Evolutionary conservation across 2,329 filamentous ascomycete species (phyloP), one percentile per base, ranked within the genome.

Genomic region (Phyllosticta citrichinensis): DNA sequence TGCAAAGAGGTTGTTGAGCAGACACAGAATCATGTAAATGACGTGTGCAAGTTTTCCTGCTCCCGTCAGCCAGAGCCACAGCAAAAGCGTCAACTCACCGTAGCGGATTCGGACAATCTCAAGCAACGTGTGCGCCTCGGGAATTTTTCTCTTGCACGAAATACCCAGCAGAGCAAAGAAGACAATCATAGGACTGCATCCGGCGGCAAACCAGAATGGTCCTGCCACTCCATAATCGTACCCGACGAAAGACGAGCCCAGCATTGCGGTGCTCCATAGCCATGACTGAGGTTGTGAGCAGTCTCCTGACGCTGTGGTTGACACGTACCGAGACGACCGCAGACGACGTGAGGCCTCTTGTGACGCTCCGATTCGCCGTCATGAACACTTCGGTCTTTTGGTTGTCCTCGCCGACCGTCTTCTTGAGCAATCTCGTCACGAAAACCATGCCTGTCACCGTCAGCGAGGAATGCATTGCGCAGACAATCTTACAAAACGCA

Each of bases 321-420:
- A 12, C 4, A 50, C 57, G 40, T 53, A 59, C 52, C 4, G 57
- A 59, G 3, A 82, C 76, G 0, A 82, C 80, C 6, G 80, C 80
- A 0, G 80, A 82, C 2, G 80, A 76, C 9, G 79, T 81, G 24
- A 82, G 64, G 1, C 80, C 80, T 0, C 79, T 80, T 1, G 77
- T 74, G 0, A 83, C 79, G 9, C 72, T 75, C 4, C 80, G 75
- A 58, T 82, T 81, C 2, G 80, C 80, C 0, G 78, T 80, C 75
- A 81, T 82, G 66, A 82, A 82, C 78, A 81, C 82, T 66, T 83
- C 80, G 0, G 79, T 81, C 20, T 77, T 81, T 22, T 73, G 72
- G 59, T 81, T 82, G 55, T 82, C 79, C 63, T 82, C 80, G 0
- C 57, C 57, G 1, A 59, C 57, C 8, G 79, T 80, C 40, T 70